Evolutionary conservation across 176 grass and related monocot species (phyloP).

Genomic region (Dactylis glomerata): DNA sequence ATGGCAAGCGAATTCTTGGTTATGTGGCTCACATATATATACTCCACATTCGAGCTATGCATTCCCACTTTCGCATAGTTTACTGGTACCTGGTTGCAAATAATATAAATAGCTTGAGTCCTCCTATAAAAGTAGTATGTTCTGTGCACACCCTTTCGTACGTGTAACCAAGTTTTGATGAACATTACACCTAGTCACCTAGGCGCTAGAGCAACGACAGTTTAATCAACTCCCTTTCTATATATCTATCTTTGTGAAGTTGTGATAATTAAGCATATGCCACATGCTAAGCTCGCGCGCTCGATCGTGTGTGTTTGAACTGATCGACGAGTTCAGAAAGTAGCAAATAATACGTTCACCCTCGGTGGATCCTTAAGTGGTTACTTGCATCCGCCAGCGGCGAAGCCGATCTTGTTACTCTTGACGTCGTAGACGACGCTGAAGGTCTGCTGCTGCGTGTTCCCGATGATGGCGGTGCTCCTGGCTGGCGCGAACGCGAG

Average conservation of each 20-base stretch:
- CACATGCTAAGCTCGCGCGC: background rate
- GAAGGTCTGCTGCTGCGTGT: constrained; percentile 81
- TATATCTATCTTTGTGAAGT: background rate
- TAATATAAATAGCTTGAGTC: constrained; percentile 22
- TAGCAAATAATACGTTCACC: background rate
- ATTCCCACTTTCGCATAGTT: background rate
- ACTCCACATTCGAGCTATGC: background rate
- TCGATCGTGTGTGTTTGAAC: background rate
- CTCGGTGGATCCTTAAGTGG: background rate
- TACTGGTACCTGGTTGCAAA: background rate
- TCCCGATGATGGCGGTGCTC: constrained; percentile 74
- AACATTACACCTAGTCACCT: constrained; percentile 6
- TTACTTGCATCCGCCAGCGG: constrained; percentile 55
- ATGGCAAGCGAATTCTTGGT: background rate
- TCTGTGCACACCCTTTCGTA: background rate
- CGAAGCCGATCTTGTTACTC: constrained; percentile 61
- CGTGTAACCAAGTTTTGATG: constrained; percentile 10
- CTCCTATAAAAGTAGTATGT: background rate
- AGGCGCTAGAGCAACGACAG: constrained; percentile 6
- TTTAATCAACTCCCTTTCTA: background rate
- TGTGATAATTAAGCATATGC: background rate
- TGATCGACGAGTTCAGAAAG: background rate
- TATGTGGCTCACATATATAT: background rate
- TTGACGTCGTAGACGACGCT: constrained; percentile 80
- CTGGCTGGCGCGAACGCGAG: constrained; percentile 57